Evolutionary conservation across 139 green algal genomes (phyloP).

Genomic region (Coelastrella sp.): DNA sequence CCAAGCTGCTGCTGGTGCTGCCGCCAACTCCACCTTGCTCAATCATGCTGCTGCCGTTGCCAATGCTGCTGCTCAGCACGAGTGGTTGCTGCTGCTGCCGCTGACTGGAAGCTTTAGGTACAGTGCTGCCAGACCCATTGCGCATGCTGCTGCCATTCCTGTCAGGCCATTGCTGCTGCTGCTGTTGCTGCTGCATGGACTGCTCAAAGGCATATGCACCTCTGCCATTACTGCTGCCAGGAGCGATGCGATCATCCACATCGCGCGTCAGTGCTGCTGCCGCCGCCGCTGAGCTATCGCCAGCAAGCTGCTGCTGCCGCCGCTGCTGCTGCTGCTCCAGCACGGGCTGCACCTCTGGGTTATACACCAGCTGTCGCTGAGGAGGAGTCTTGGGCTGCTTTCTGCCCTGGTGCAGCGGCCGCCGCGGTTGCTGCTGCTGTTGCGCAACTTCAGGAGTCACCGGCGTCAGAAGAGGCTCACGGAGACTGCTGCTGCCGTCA

Average conservation of each 20-base stretch:
- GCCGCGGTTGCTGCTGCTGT: slow-evolving; percentile 32
- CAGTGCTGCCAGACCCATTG: background rate
- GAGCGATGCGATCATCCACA: too few species aligned
- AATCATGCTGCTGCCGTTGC: background rate
- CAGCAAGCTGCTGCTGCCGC: background rate
- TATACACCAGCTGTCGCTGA: slow-evolving; percentile 7
- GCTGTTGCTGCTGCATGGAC: background rate
- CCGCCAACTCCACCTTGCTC: background rate
- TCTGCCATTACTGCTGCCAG: background rate
- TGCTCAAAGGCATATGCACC: background rate
- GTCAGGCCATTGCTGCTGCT: background rate
- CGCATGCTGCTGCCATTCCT: background rate
- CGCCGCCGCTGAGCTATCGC: background rate
- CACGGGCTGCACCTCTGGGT: background rate
- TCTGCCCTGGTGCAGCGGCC: background rate
- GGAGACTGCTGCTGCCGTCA: background rate
- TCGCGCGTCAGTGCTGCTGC: too few species aligned
- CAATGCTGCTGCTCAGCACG: background rate
- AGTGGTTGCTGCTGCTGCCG: background rate
- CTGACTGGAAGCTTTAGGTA: background rate
- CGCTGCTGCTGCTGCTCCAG: slow-evolving; percentile 9
- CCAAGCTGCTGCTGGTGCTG: background rate
- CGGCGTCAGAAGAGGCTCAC: too few species aligned
- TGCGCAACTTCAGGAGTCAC: background rate
- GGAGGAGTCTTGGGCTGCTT: background rate